Conservation (phyloP, 2,329 filamentous ascomycete genomes). For the Dactylellina drechsleri region DNA sequence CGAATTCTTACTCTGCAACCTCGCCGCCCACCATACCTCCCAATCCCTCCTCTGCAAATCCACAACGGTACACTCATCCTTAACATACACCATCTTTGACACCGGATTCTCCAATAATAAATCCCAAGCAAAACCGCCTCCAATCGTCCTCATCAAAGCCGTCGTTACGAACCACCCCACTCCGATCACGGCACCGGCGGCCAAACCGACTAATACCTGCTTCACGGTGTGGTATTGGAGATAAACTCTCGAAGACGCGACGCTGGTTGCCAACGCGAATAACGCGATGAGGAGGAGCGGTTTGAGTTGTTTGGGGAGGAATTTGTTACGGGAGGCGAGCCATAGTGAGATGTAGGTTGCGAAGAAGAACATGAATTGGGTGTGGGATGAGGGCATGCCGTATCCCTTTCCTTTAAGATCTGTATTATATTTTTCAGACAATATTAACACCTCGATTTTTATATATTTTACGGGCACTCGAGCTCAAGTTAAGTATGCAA, state of each 20-base stretch:
- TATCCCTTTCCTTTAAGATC: constrained; percentile 85
- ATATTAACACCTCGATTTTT: background rate
- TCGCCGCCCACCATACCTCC: constrained; percentile 80
- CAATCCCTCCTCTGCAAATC: constrained; percentile 91
- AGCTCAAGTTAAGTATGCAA: background rate
- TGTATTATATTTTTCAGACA: constrained; percentile 4
- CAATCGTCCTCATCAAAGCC: constrained; percentile 67
- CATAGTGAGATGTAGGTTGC: constrained; percentile 84
- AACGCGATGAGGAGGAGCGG: constrained; percentile 67
- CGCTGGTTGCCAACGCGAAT: constrained; percentile 71
- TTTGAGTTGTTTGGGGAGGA: constrained; percentile 64
- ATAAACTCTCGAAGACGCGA: constrained; percentile 87
- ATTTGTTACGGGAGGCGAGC: constrained; percentile 80
- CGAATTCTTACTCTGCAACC: constrained; percentile 60
- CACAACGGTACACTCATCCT: constrained; percentile 87
- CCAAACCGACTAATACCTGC: constrained; percentile 84
- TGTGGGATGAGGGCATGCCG: constrained; percentile 95
- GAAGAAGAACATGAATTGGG: constrained; percentile 95
- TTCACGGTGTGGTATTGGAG: constrained; percentile 88
- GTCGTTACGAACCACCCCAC: constrained; percentile 82
- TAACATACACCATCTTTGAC: constrained; percentile 74
- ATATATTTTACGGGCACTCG: background rate
- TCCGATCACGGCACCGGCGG: constrained; percentile 76
- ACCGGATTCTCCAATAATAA: constrained; percentile 74
- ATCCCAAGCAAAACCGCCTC: constrained; percentile 48